Percentiles rank a stretch among this genome's conserved stretches.
Conservation (phyloP, 345 rosid species). For the Eutrema japonicum region DNA sequence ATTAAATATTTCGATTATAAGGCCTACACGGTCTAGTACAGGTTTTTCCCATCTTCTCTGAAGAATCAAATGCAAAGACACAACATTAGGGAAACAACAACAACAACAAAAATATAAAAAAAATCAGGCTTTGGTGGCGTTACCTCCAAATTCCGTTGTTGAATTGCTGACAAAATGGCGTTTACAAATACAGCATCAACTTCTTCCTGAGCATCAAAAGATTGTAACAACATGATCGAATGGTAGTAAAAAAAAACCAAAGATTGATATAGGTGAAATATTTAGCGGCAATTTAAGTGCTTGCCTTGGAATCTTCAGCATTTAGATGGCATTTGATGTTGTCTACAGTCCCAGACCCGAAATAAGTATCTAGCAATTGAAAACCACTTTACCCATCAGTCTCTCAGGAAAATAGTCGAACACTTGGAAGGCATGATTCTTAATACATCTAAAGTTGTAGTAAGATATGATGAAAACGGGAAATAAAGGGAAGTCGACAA, state of each 20-base stretch:
- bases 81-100: conserved; percentile 22
- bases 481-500: neutral
- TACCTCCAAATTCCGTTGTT: conserved; percentile 92
- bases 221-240: conserved; percentile 31
- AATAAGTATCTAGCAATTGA: conserved; percentile 62
- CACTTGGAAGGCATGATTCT: conserved; percentile 29
- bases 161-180: conserved; percentile 71
- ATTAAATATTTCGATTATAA: conserved; percentile 93
- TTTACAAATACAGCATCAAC: conserved; percentile 92
- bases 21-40: conserved; percentile 88
- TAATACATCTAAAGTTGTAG: neutral
- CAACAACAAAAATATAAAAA: neutral
- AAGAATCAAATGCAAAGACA: conserved; percentile 8
- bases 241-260: neutral
- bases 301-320: conserved; percentile 73
- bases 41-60: conserved; percentile 83
- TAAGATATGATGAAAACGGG: neutral
- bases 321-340: conserved; percentile 64
- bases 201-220: conserved; percentile 55
- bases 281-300: conserved; percentile 21
- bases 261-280: neutral
- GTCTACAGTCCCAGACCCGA: conserved; percentile 82
- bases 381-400: conserved; percentile 21
- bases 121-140: neutral
- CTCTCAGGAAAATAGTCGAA: conserved; percentile 30